phyloP scores from a whole-genome alignment of 257 asterid species.

The Scutellaria baicalensis region DNA sequence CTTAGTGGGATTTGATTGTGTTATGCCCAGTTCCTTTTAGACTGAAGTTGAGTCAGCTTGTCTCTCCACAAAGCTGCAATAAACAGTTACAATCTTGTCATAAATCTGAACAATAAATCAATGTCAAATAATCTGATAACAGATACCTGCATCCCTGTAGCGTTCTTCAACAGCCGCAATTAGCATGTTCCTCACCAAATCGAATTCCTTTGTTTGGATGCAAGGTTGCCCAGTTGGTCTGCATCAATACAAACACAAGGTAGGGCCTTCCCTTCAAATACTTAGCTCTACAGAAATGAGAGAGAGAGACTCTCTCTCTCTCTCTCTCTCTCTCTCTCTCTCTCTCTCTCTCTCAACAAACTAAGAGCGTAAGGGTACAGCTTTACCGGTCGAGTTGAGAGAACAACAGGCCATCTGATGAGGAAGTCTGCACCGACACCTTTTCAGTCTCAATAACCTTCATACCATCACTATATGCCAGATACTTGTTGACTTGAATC shows the following conservation, averaged over 20 bases:
- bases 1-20: background rate
- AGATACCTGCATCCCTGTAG: conserved; percentile 52
- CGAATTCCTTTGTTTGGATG: conserved; percentile 49
- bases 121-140: background rate
- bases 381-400: conserved; percentile 37
- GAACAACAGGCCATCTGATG: conserved; percentile 14
- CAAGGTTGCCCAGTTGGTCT: conserved; percentile 54
- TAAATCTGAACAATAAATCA: background rate
- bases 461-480: conserved; percentile 50
- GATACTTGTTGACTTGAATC: conserved; percentile 42
- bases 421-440: conserved; percentile 18
- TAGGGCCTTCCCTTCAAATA: background rate
- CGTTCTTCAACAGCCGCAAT: conserved; percentile 62
- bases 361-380: too few species aligned
- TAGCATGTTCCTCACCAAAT: conserved; percentile 47
- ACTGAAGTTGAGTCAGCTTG: conserved; percentile 72
- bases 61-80: conserved; percentile 85
- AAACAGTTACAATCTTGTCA: background rate
- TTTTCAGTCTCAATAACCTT: conserved; percentile 37
- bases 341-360: too few species aligned
- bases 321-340: too few species aligned
- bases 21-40: conserved; percentile 79
- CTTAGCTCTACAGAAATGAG: background rate
- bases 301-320: too few species aligned
- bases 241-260: conserved; percentile 2